A percentile compares a stretch with the other conserved stretches of the same genome.
phyloP scores from a whole-genome alignment of 2,329 filamentous ascomycete species.

The Ophiocordyceps camponoti-leonardi region DNA sequence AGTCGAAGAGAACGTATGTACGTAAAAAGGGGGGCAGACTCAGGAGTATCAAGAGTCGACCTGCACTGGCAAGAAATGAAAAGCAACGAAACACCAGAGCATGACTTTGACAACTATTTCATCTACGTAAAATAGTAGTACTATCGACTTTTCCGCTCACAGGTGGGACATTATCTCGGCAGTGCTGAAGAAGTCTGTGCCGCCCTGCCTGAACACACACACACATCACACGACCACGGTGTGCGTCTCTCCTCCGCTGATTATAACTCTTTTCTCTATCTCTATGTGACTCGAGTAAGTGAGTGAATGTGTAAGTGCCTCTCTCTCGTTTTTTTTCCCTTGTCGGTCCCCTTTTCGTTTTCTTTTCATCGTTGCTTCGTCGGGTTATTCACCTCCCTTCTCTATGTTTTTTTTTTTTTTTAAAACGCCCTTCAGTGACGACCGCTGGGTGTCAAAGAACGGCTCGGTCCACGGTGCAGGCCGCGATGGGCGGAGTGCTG shows the following conservation, averaged over 20 bases:
- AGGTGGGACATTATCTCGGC: background rate
- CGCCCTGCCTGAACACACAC: background rate
- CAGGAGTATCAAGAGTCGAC: background rate
- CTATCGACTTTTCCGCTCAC: background rate
- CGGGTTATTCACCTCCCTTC: background rate
- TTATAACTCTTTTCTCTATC: no score
- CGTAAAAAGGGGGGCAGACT: background rate
- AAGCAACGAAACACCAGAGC: no score
- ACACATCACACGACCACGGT: no score
- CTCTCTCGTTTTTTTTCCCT: background rate
- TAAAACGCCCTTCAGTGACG: background rate
- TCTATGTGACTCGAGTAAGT: no score
- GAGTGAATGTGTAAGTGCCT: no score
- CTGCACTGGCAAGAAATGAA: background rate
- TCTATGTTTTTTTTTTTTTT: background rate
- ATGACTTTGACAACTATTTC: background rate
- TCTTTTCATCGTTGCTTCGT: background rate
- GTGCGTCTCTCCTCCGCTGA: no score
- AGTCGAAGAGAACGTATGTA: no score
- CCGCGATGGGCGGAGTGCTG: conserved; percentile 1
- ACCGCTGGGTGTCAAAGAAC: conserved; percentile 4
- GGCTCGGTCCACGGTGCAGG: conserved; percentile 3
- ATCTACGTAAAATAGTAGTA: background rate
- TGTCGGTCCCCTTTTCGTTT: background rate
- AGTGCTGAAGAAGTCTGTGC: background rate